Conservation (phyloP, 306 rosid species). For the Sphenostylis stenocarpa region DNA sequence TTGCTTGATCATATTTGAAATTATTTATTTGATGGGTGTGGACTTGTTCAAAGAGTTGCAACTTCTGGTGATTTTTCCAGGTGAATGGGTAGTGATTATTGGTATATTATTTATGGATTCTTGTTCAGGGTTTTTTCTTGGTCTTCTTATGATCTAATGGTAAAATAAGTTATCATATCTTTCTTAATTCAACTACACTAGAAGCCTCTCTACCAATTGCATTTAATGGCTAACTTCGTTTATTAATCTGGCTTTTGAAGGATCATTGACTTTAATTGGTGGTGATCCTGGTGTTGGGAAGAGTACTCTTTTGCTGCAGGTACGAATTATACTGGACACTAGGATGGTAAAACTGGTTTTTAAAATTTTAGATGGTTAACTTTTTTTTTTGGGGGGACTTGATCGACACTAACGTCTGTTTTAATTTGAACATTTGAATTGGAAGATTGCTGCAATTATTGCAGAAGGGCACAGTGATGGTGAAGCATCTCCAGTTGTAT, state of each 20-base stretch:
- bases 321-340: constrained; percentile 7
- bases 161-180: not conserved
- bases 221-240: constrained; percentile 27
- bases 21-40: not conserved
- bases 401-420: constrained; percentile 3
- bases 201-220: not conserved
- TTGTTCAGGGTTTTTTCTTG: not conserved
- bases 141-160: constrained; percentile 12
- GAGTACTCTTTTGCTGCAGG: constrained; percentile 92
- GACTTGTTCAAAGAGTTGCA: constrained; percentile 1
- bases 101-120: not conserved
- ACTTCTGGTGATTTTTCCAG: constrained; percentile 17
- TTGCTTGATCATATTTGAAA: not conserved
- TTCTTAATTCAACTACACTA: constrained; percentile 13
- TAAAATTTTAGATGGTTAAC: not conserved
- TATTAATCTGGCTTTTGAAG: constrained; percentile 51
- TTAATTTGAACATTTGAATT: constrained; percentile 27
- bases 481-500: constrained; percentile 62
- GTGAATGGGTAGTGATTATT: not conserved
- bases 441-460: constrained; percentile 76
- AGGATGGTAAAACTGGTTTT: constrained; percentile 15
- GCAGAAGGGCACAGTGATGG: constrained; percentile 56
- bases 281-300: constrained; percentile 99
- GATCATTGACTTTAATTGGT: constrained; percentile 85
- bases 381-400: not conserved